Evolutionary conservation across 306 rosid species (phyloP).

Genomic region (Pueraria montana): DNA sequence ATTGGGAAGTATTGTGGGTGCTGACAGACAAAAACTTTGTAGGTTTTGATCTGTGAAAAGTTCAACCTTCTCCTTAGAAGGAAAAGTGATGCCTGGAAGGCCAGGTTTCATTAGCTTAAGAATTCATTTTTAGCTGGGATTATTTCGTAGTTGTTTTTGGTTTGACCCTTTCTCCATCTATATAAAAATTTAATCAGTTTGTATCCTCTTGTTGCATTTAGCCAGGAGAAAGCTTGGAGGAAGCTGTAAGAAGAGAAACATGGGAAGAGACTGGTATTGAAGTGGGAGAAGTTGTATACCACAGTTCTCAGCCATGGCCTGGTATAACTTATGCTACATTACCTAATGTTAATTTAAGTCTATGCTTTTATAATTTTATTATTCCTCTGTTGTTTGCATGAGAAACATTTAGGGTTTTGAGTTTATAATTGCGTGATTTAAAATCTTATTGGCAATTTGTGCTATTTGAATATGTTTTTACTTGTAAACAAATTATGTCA

Average conservation of each 20-base stretch:
- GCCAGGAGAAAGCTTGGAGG: constrained; percentile 99
- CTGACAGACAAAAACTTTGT: constrained; percentile 19
- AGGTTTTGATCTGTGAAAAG: constrained; percentile 21
- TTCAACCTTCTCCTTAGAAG: constrained; percentile 22
- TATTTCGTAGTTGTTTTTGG: constrained; percentile 10
- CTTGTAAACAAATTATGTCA: too few species aligned
- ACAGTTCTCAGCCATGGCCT: constrained; percentile 99
- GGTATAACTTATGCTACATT: constrained; percentile 59
- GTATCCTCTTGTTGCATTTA: constrained; percentile 49
- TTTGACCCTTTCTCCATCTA: not conserved
- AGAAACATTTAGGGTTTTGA: constrained; percentile 11
- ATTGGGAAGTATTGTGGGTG: constrained; percentile 14
- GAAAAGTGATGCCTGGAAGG: constrained; percentile 31
- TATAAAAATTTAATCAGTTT: constrained; percentile 17
- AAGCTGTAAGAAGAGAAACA: constrained; percentile 96
- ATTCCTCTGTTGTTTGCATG: not conserved
- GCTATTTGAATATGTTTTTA: constrained; percentile 9
- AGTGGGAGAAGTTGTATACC: constrained; percentile 90
- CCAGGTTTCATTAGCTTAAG: constrained; percentile 39
- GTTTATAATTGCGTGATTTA: constrained; percentile 23
- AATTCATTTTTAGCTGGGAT: constrained; percentile 29
- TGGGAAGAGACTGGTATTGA: constrained; percentile 98
- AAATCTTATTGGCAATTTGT: constrained; percentile 11
- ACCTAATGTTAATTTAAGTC: not conserved
- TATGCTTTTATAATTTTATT: constrained; percentile 20